Percentiles rank a stretch among this genome's conserved stretches.
Conservation (phyloP, 1,284 basidiomycete species). For the Irpex sp. region DNA sequence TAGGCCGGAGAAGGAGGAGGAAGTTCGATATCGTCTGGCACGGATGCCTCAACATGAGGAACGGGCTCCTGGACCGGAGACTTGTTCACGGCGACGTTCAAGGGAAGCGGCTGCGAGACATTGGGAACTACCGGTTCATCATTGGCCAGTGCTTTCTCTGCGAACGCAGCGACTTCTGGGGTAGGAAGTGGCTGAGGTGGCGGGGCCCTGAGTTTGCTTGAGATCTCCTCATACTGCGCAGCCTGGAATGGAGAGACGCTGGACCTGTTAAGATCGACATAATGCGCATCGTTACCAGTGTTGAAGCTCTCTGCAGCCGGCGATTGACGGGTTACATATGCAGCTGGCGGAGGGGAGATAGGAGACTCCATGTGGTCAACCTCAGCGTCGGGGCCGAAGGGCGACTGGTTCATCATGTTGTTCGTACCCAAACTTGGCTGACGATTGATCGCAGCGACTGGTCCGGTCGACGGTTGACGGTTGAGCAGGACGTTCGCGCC, state of each 20-base stretch:
- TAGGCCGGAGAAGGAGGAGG: slow-evolving; percentile 38
- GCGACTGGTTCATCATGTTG: background rate
- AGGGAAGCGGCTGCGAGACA: slow-evolving; percentile 14
- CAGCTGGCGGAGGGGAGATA: slow-evolving; percentile 1
- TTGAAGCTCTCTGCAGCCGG: slow-evolving; percentile 2
- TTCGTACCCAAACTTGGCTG: background rate
- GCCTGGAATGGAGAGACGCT: slow-evolving; percentile 74
- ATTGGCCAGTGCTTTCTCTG: slow-evolving; percentile 24
- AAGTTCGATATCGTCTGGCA: slow-evolving; percentile 23
- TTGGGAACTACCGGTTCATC: slow-evolving; percentile 2
- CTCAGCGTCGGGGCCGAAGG: background rate
- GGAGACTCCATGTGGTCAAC: background rate
- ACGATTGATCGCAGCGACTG: background rate
- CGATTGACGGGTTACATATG: slow-evolving; percentile 16
- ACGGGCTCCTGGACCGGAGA: slow-evolving; percentile 20
- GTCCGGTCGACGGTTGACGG: slow-evolving; percentile 5
- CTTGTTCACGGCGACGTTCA: slow-evolving; percentile 14
- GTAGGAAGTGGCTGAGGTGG: slow-evolving; percentile 37
- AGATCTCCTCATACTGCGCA: slow-evolving; percentile 68
- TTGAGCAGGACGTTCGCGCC: background rate
- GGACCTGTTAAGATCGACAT: slow-evolving; percentile 59
- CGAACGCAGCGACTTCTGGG: slow-evolving; percentile 23
- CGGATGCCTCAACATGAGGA: slow-evolving; percentile 18
- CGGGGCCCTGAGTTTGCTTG: slow-evolving; percentile 45
- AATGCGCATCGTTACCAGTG: slow-evolving; percentile 34